A percentile compares a stretch with the other conserved stretches of the same genome.
Evolutionary conservation across 176 grass and related monocot genomes (phyloP).

Genomic region (Carex cristatella): DNA sequence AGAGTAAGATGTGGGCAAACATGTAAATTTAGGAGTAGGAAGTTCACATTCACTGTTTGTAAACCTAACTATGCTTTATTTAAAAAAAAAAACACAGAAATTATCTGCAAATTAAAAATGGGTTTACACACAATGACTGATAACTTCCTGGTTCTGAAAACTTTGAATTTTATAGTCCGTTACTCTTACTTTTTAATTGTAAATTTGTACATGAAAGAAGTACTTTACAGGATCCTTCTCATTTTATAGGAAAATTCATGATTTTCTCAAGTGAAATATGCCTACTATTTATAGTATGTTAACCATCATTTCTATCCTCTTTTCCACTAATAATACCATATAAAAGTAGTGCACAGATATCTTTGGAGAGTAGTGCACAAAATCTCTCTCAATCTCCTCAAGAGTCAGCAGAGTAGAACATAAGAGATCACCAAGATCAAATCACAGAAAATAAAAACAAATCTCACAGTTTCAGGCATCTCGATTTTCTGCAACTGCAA

Average conservation of each 20-base stretch:
- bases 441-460: conserved; percentile 1
- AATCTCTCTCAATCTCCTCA: not conserved
- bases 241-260: not conserved
- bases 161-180: not conserved
- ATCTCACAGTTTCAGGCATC: conserved; percentile 24
- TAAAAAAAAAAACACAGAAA: too few species aligned
- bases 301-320: not conserved
- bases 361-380: not conserved
- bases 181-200: not conserved
- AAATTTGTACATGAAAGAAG: not conserved
- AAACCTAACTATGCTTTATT: not conserved
- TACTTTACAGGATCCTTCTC: not conserved
- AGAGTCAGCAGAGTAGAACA: not conserved
- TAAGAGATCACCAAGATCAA: not conserved
- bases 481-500: conserved; percentile 22
- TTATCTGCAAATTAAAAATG: not conserved
- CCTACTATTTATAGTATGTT: conserved; percentile 4
- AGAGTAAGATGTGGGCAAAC: not conserved
- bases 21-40: not conserved
- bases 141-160: not conserved
- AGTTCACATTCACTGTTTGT: not conserved
- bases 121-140: not conserved
- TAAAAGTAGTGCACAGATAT: not conserved
- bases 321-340: not conserved
- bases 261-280: not conserved